Conservation (phyloP, 495 filamentous ascomycete genomes). For the Tuber calosporum region DNA sequence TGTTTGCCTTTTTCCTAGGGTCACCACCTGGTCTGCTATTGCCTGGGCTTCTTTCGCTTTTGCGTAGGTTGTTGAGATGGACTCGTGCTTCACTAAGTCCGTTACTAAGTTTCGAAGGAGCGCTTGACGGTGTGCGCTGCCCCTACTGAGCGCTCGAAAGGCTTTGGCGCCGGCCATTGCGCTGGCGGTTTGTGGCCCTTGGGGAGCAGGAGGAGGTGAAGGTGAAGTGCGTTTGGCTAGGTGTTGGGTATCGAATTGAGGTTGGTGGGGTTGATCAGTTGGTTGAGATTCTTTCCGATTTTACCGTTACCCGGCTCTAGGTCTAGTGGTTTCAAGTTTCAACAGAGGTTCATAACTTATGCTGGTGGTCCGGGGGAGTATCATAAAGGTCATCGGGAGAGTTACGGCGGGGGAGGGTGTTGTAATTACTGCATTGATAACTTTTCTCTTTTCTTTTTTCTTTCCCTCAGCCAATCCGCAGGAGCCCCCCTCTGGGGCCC, state of each 20-base stretch:
- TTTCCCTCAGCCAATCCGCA: no score
- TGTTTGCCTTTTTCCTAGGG: constrained; percentile 82
- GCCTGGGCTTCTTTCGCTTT: constrained; percentile 96
- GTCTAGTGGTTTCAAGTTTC: no score
- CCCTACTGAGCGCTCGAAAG: constrained; percentile 79
- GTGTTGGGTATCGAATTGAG: not conserved
- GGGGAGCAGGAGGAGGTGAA: not conserved
- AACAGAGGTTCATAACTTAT: not conserved
- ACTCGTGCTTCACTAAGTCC: constrained; percentile 86
- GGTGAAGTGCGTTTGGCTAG: not conserved
- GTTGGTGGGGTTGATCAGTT: not conserved
- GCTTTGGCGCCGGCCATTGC: constrained; percentile 74
- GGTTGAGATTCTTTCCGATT: not conserved
- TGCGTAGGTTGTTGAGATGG: constrained; percentile 86
- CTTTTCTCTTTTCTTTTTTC: no score
- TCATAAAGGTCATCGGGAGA: not conserved
- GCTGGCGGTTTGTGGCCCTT: constrained; percentile 13
- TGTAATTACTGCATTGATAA: not conserved
- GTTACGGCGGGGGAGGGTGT: not conserved
- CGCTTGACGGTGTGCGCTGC: constrained; percentile 78
- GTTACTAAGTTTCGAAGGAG: constrained; percentile 94
- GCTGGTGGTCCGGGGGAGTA: not conserved
- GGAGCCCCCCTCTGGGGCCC: no score
- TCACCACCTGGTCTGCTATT: constrained; percentile 87
- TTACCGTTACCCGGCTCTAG: not conserved